phyloP scores from a whole-genome alignment of 345 rosid genomes.

The Gossypium thurberi region DNA sequence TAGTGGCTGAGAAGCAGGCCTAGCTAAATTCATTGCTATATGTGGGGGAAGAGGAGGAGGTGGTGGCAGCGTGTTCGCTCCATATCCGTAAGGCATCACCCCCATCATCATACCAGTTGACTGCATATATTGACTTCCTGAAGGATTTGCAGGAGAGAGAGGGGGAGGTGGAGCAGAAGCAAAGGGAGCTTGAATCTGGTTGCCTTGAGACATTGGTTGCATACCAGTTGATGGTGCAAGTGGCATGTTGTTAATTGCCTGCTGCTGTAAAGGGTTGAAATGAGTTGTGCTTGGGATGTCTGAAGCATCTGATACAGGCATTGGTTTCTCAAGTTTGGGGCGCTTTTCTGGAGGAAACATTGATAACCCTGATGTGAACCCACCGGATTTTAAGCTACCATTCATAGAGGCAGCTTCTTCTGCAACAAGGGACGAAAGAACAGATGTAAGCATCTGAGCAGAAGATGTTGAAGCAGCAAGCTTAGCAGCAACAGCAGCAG shows the following conservation, averaged over 20 bases:
- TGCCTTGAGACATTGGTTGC: constrained; percentile 40
- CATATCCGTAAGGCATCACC: constrained; percentile 51
- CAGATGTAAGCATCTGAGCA: constrained; percentile 72
- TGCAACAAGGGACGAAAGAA: constrained; percentile 74
- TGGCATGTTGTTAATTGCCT: constrained; percentile 27
- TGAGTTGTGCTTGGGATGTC: constrained; percentile 34
- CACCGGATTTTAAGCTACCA: constrained; percentile 35
- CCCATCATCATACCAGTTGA: constrained; percentile 50
- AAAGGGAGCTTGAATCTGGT: constrained; percentile 46
- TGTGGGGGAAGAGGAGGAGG: constrained; percentile 67
- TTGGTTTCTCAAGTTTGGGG: constrained; percentile 46
- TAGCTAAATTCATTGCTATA: constrained; percentile 43
- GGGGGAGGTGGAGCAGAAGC: constrained; percentile 35
- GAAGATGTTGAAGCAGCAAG: constrained; percentile 65
- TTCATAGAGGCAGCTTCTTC: constrained; percentile 66
- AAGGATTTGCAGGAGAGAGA: constrained; percentile 33
- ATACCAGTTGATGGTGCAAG: constrained; percentile 26
- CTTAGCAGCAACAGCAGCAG: constrained; percentile 66
- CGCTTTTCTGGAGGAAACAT: constrained; percentile 54
- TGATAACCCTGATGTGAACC: constrained; percentile 32
- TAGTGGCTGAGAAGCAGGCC: constrained; percentile 37
- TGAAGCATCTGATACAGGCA: constrained; percentile 33
- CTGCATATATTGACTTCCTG: constrained; percentile 45
- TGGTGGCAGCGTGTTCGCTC: constrained; percentile 43
- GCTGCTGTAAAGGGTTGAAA: constrained; percentile 42